Evolutionary conservation across 257 asterid genomes (phyloP).

Genomic region (Nicotiana benthamiana): DNA sequence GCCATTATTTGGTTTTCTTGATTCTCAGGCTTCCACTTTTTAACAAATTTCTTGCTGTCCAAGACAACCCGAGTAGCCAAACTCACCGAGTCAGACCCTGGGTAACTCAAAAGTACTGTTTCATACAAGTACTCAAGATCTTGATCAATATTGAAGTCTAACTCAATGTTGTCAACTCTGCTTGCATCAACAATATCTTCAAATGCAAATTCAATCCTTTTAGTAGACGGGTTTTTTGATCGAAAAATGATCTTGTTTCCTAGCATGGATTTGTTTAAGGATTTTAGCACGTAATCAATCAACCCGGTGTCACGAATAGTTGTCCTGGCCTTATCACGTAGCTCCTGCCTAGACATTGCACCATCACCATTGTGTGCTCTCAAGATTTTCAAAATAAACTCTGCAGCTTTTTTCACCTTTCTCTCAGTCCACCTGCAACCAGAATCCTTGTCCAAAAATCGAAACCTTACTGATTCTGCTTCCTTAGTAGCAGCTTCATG

Average conservation of each 20-base stretch:
- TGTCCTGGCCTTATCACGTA: constrained; percentile 25
- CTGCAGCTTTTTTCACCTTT: constrained; percentile 21
- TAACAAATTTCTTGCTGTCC: constrained; percentile 42
- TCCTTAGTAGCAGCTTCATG: constrained; percentile 11
- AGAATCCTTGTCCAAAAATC: not conserved
- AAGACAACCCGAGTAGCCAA: constrained; percentile 26
- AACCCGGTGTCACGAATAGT: constrained; percentile 18
- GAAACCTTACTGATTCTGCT: constrained; percentile 6
- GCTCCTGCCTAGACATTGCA: constrained; percentile 21
- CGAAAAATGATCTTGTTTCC: constrained; percentile 22
- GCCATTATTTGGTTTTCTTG: constrained; percentile 20
- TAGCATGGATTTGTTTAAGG: constrained; percentile 12
- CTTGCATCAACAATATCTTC: constrained; percentile 8
- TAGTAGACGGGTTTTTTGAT: constrained; percentile 15
- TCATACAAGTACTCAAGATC: constrained; percentile 46
- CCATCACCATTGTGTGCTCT: constrained; percentile 3
- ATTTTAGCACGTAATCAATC: constrained; percentile 26
- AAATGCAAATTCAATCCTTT: constrained; percentile 21
- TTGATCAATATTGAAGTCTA: constrained; percentile 18
- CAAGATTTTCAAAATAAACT: constrained; percentile 16
- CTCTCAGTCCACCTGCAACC: constrained; percentile 25
- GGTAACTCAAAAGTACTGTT: constrained; percentile 35
- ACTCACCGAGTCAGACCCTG: constrained; percentile 16
- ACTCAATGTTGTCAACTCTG: constrained; percentile 15
- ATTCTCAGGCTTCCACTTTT: constrained; percentile 35